Conservation (phyloP, 2,329 filamentous ascomycete genomes). For the Dothideomycetidae sp. region DNA sequence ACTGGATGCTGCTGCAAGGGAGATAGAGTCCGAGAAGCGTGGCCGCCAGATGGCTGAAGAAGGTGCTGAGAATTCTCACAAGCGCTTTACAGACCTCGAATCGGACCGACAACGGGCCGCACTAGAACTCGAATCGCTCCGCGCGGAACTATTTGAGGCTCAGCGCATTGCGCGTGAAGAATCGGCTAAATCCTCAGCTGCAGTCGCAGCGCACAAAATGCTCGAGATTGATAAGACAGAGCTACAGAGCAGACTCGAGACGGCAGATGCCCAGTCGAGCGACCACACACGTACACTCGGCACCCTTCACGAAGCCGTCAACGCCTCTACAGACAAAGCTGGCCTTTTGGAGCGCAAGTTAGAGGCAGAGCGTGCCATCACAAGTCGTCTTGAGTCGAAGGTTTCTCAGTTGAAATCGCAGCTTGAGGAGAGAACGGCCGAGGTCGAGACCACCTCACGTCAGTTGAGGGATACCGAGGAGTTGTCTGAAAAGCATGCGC, state of each 20-base stretch:
- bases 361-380: conserved; percentile 63
- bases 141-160: conserved; percentile 67
- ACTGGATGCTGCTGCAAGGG: conserved; percentile 51
- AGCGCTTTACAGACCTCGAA: conserved; percentile 71
- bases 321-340: conserved; percentile 64
- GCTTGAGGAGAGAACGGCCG: conserved; percentile 64
- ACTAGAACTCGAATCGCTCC: conserved; percentile 70
- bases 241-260: conserved; percentile 52
- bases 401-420: conserved; percentile 64
- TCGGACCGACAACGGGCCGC: conserved; percentile 69
- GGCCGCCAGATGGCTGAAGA: conserved; percentile 79
- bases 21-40: conserved; percentile 67
- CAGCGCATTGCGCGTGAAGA: conserved; percentile 71
- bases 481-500: conserved; percentile 70
- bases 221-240: conserved; percentile 80
- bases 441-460: conserved; percentile 60
- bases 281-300: conserved; percentile 59
- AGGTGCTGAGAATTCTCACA: conserved; percentile 66
- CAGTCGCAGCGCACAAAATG: conserved; percentile 57
- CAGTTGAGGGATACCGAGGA: conserved; percentile 77
- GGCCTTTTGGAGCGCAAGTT: conserved; percentile 64
- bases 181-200: conserved; percentile 61
- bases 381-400: conserved; percentile 63
- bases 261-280: conserved; percentile 50
- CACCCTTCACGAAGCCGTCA: conserved; percentile 62